A percentile compares a stretch with the other conserved stretches of the same genome.
Conservation (phyloP, 164 flowering plant species). For the Annona cherimola region DNA sequence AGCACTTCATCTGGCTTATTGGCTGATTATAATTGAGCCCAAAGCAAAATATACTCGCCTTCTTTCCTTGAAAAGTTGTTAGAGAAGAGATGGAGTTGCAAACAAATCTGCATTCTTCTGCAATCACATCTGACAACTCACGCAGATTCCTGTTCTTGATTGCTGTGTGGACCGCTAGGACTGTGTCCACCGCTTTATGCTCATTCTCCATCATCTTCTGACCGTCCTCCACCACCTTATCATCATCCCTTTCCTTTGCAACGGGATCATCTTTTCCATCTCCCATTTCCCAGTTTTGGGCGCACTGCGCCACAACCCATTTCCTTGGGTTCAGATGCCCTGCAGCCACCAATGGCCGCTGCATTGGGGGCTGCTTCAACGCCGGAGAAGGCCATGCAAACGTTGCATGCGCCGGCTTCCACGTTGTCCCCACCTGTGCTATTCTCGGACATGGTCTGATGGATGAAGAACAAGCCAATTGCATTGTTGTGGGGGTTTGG, state of each 20-base stretch:
- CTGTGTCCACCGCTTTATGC: slow-evolving; percentile 40
- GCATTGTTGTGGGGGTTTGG: slow-evolving; percentile 12
- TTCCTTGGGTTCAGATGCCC: slow-evolving; percentile 5
- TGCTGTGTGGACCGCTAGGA: slow-evolving; percentile 46
- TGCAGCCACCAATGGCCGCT: not conserved
- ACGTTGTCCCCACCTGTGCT: not conserved
- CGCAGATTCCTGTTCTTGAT: slow-evolving; percentile 34
- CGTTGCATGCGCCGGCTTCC: not conserved
- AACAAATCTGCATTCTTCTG: slow-evolving; percentile 52
- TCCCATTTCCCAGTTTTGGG: slow-evolving; percentile 14
- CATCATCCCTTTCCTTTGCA: too few relatives aligned
- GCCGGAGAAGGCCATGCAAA: not conserved
- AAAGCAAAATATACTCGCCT: slow-evolving; percentile 28
- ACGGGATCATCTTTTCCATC: slow-evolving; percentile 9
- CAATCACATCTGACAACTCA: slow-evolving; percentile 46
- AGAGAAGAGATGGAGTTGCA: slow-evolving; percentile 43
- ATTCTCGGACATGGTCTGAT: not conserved
- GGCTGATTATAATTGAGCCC: not conserved
- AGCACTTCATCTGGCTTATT: not conserved
- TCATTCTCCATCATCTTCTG: slow-evolving; percentile 10
- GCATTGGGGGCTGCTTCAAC: not conserved
- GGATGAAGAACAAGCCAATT: slow-evolving; percentile 12
- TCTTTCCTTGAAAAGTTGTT: slow-evolving; percentile 44
- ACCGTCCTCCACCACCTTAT: too few relatives aligned
- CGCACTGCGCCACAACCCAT: slow-evolving; percentile 6